Percentiles rank a stretch among this genome's conserved stretches.
These are phyloP conservation scores for Penicillium sp. DNA, from an alignment of 2,329 filamentous ascomycete species.

Conservation along the genomic window DNA sequence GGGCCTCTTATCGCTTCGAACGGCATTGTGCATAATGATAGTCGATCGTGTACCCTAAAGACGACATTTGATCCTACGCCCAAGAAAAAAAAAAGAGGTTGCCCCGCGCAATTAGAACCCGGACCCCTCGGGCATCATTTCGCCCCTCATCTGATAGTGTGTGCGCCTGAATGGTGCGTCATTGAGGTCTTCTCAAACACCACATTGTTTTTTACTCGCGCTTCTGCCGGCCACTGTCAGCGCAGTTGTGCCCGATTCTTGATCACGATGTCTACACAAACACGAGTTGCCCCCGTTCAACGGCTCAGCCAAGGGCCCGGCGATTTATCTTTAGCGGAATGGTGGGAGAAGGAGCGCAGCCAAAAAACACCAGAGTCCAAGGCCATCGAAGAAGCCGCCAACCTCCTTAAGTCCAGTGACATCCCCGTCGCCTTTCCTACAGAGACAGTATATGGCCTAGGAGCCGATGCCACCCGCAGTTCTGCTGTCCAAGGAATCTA, in stretches of 20 bases:
- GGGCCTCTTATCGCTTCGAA: conserved; percentile 3
- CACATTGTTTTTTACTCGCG: conserved; percentile 31
- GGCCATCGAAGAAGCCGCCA: conserved; percentile 63
- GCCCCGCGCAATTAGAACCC: conserved; percentile 3
- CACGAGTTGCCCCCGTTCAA: conserved; percentile 40
- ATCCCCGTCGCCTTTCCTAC: conserved; percentile 92
- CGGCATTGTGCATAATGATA: conserved; percentile 13
- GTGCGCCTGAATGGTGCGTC: conserved; percentile 17
- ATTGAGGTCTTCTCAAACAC: conserved; percentile 16
- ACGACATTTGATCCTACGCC: background rate
- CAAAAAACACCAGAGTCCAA: conserved; percentile 46
- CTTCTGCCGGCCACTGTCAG: conserved; percentile 31
- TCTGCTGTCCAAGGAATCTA: conserved; percentile 88
- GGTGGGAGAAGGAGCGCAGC: conserved; percentile 40
- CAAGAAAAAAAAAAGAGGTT: background rate
- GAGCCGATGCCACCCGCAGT: conserved; percentile 89
- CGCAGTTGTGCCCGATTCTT: conserved; percentile 28
- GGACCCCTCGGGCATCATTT: conserved; percentile 5
- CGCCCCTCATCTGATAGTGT: conserved; percentile 18
- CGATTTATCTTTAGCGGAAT: conserved; percentile 35
- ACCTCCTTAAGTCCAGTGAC: conserved; percentile 62
- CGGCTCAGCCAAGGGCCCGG: conserved; percentile 37
- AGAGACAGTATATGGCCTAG: conserved; percentile 94
- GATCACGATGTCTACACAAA: conserved; percentile 25
- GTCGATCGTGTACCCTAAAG: conserved; percentile 10